Evolutionary conservation across 345 rosid genomes (phyloP).

Genomic region (Eutrema yunnanense): DNA sequence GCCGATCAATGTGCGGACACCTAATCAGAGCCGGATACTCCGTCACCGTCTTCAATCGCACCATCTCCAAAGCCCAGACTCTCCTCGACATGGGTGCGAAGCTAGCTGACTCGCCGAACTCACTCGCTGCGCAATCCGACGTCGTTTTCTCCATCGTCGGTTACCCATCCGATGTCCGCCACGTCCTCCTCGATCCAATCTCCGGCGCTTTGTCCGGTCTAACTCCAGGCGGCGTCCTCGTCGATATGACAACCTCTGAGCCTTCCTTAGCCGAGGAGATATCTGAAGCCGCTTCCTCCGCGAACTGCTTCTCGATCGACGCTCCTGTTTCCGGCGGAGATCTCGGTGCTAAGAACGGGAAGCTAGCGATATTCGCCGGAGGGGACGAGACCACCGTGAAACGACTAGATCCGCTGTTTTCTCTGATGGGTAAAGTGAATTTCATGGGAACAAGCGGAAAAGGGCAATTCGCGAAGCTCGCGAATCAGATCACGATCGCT

Average conservation of each 20-base stretch:
- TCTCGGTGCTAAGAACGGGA: slow-evolving; percentile 62
- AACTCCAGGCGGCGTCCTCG: slow-evolving; percentile 63
- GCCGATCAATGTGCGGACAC: slow-evolving; percentile 75
- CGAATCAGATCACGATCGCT: slow-evolving; percentile 74
- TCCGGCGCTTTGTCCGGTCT: slow-evolving; percentile 76
- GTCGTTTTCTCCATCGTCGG: slow-evolving; percentile 95
- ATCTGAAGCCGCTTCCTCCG: slow-evolving; percentile 45
- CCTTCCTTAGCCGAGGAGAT: slow-evolving; percentile 85
- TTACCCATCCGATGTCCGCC: slow-evolving; percentile 81
- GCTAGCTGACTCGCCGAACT: slow-evolving; percentile 55
- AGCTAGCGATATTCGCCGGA: slow-evolving; percentile 71
- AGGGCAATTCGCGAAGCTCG: slow-evolving; percentile 78
- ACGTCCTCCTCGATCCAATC: slow-evolving; percentile 65
- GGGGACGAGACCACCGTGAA: slow-evolving; percentile 48
- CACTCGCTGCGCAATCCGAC: slow-evolving; percentile 68
- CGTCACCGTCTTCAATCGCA: slow-evolving; percentile 81
- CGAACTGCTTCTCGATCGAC: slow-evolving; percentile 58
- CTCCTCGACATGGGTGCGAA: slow-evolving; percentile 70
- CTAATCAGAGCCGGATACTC: slow-evolving; percentile 71
- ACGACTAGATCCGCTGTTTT: slow-evolving; percentile 51
- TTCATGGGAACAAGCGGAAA: slow-evolving; percentile 80
- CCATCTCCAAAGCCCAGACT: slow-evolving; percentile 71
- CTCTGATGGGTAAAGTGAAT: slow-evolving; percentile 63
- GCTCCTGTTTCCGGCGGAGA: slow-evolving; percentile 84
- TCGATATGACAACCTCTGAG: slow-evolving; percentile 96